Evolutionary conservation across 768 basidiomycete genomes (phyloP).

Genomic region (Lactarius tabidus): DNA sequence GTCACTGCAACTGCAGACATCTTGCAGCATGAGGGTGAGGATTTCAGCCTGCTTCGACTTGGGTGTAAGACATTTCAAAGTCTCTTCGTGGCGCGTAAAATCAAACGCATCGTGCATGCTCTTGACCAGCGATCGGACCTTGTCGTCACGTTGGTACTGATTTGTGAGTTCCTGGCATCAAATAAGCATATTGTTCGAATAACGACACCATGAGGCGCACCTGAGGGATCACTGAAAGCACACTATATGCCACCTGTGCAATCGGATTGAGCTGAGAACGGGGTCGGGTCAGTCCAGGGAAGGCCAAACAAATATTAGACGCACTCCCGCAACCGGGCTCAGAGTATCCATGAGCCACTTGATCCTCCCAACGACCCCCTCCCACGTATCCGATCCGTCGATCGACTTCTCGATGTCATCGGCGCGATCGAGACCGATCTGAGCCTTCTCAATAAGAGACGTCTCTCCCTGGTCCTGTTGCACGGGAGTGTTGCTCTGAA

Average conservation of each 20-base stretch:
- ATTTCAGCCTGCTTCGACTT: not conserved
- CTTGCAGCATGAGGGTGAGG: not conserved
- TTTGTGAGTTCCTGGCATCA: not conserved
- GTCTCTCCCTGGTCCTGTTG: not conserved
- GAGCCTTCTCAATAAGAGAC: not conserved
- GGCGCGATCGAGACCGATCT: not conserved
- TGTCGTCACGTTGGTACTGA: not conserved
- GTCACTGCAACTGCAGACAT: not conserved
- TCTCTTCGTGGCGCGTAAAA: not conserved
- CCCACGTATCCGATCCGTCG: not conserved
- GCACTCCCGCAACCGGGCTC: not conserved
- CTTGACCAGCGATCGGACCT: not conserved
- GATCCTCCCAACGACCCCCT: not conserved
- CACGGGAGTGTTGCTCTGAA: not conserved
- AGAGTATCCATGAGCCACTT: not conserved
- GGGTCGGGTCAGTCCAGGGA: not conserved
- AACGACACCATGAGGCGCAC: not conserved
- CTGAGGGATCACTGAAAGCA: not conserved
- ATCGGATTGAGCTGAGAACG: not conserved
- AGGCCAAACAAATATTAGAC: not conserved
- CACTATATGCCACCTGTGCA: not conserved
- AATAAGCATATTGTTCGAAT: not conserved
- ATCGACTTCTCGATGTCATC: not conserved
- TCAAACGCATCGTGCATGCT: not conserved
- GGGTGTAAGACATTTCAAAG: not conserved